A percentile compares a stretch with the other conserved stretches of the same genome.
Evolutionary conservation across 768 basidiomycete species (phyloP).

Genomic region (Suillus cothurnatus): DNA sequence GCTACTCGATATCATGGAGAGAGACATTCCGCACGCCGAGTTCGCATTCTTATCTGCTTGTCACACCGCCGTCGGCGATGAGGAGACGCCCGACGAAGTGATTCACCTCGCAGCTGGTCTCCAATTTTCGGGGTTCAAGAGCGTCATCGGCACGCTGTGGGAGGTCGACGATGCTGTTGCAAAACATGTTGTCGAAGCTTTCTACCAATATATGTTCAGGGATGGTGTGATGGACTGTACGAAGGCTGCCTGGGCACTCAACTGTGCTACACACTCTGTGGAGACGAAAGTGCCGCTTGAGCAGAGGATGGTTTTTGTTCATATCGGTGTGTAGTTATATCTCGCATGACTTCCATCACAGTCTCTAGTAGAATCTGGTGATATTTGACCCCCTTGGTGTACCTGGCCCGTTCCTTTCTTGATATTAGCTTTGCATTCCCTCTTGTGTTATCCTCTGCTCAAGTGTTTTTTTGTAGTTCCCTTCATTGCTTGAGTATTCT

Average conservation of each 20-base stretch:
- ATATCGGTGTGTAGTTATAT: background rate
- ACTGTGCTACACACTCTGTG: background rate
- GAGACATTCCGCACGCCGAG: background rate
- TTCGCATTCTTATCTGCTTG: slow-evolving; percentile 20
- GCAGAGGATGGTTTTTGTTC: background rate
- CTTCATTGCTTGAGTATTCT: no score
- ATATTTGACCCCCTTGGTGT: no score
- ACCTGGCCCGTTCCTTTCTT: no score
- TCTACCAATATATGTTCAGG: background rate
- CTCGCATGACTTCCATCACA: no score
- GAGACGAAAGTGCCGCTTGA: background rate
- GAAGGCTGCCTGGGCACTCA: background rate
- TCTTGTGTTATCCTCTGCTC: no score
- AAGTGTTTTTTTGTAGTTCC: no score
- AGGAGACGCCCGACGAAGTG: slow-evolving; percentile 17
- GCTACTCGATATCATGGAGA: slow-evolving; percentile 10
- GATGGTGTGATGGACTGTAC: slow-evolving; percentile 4
- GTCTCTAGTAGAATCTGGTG: no score
- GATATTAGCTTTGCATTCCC: no score
- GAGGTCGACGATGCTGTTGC: slow-evolving; percentile 10
- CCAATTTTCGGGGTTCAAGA: slow-evolving; percentile 10
- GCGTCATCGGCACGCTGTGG: background rate
- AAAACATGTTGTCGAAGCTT: background rate
- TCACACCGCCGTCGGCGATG: slow-evolving; percentile 22
- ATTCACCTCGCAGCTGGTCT: slow-evolving; percentile 27